Conservation (phyloP, 148 eudicot genomes). For the Spergularia marina region DNA sequence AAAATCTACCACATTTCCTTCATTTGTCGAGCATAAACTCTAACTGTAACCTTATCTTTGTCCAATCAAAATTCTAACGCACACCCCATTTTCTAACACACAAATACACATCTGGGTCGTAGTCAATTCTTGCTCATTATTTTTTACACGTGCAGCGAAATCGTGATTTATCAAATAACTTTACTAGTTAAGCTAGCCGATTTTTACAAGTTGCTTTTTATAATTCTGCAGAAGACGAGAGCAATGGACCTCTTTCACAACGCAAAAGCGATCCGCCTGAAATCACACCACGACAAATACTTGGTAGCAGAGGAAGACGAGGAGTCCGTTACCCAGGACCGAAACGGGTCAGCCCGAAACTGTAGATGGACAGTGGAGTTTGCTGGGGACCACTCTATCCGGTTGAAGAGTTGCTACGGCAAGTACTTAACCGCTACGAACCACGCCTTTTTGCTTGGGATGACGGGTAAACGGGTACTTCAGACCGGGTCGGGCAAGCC, state of each 20-base stretch:
- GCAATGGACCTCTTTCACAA: slow-evolving; percentile 70
- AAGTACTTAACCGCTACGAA: slow-evolving; percentile 61
- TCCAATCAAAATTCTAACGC: no score
- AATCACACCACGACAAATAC: slow-evolving; percentile 59
- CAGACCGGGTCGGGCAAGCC: slow-evolving; percentile 39
- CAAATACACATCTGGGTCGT: no score
- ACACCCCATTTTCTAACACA: no score
- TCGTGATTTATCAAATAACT: no score
- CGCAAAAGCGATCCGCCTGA: slow-evolving; percentile 67
- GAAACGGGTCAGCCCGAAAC: slow-evolving; percentile 42
- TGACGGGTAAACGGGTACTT: slow-evolving; percentile 50
- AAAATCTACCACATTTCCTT: not conserved
- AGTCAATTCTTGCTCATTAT: no score
- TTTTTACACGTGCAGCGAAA: no score
- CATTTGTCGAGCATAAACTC: not conserved
- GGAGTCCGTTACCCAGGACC: slow-evolving; percentile 46
- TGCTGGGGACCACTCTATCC: slow-evolving; percentile 19
- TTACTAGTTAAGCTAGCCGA: no score
- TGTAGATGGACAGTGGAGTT: slow-evolving; percentile 51
- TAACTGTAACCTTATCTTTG: no score
- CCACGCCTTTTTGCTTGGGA: slow-evolving; percentile 45
- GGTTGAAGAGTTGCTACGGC: slow-evolving; percentile 46
- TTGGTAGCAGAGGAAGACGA: slow-evolving; percentile 53
- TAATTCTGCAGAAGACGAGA: slow-evolving; percentile 12
- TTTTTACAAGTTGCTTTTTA: no score